These are phyloP conservation scores for Rosa chinensis DNA, from an alignment of 306 rosid species.

Conservation along the genomic window DNA sequence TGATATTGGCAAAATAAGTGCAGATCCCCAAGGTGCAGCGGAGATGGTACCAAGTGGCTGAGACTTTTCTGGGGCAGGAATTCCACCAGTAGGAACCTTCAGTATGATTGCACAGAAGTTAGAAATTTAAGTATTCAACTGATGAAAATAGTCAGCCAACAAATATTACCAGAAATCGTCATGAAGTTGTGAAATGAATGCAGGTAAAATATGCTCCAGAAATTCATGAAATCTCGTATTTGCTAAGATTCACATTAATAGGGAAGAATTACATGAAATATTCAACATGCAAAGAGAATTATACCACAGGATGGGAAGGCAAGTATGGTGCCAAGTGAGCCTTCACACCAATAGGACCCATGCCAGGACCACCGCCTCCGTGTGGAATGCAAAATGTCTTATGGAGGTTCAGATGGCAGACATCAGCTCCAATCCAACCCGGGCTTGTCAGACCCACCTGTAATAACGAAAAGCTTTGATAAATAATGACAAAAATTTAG, in stretches of 20 bases:
- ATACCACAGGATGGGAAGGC: constrained; percentile 99
- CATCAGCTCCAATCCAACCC: constrained; percentile 99
- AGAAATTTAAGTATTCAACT: not conserved
- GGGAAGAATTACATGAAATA: not conserved
- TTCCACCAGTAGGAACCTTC: constrained; percentile 89
- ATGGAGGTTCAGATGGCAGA: constrained; percentile 99
- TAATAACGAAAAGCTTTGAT: constrained; percentile 16
- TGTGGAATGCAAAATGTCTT: constrained; percentile 99
- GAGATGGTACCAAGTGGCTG: constrained; percentile 95
- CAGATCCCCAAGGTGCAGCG: constrained; percentile 99
- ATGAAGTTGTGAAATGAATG: not conserved
- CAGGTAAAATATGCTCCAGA: not conserved
- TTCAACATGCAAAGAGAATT: not conserved
- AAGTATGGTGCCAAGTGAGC: constrained; percentile 96
- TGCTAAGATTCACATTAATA: not conserved
- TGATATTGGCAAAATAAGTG: constrained; percentile 96
- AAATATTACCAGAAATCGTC: not conserved
- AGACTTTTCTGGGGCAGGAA: constrained; percentile 74
- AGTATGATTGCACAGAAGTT: constrained; percentile 20
- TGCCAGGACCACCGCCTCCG: constrained; percentile 99
- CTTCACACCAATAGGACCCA: constrained; percentile 99
- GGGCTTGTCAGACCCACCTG: constrained; percentile 99
- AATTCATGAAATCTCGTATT: not conserved
- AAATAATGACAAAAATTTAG: not conserved
- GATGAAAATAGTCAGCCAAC: not conserved